Conservation (phyloP, 2,329 filamentous ascomycete species). For the Mycosphaerelloides madeirae region DNA sequence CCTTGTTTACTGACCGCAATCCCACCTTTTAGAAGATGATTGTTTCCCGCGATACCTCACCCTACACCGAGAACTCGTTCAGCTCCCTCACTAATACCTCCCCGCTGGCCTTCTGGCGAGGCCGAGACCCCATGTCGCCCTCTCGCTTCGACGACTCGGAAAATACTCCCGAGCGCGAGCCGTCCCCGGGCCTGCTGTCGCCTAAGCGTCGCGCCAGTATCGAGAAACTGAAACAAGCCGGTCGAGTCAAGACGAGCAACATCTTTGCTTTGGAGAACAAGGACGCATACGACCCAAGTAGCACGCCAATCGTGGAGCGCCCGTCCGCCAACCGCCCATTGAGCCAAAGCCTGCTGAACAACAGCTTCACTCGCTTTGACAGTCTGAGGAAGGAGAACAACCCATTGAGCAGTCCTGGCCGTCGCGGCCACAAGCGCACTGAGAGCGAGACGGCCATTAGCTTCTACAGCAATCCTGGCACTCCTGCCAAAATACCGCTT, state of each 20-base stretch:
- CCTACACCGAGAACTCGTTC: constrained; percentile 48
- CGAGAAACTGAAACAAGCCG: constrained; percentile 89
- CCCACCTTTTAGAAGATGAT: constrained; percentile 56
- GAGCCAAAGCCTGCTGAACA: constrained; percentile 61
- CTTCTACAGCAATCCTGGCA: constrained; percentile 49
- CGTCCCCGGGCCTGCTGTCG: constrained; percentile 58
- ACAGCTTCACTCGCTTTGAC: constrained; percentile 59
- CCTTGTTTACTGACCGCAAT: constrained; percentile 17
- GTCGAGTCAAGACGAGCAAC: constrained; percentile 95
- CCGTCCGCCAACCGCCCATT: constrained; percentile 61
- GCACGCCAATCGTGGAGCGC: constrained; percentile 72
- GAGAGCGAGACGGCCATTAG: constrained; percentile 60
- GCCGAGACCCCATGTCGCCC: constrained; percentile 62
- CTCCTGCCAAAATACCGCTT: constrained; percentile 24
- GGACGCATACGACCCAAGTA: constrained; percentile 83
- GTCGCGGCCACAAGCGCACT: constrained; percentile 36
- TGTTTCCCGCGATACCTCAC: constrained; percentile 71
- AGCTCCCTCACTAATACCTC: constrained; percentile 14
- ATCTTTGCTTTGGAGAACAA: constrained; percentile 92
- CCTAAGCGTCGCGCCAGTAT: constrained; percentile 77
- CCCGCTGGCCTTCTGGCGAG: constrained; percentile 87
- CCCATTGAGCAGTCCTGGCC: constrained; percentile 27
- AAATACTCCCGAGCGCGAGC: constrained; percentile 55
- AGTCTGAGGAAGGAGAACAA: constrained; percentile 39
- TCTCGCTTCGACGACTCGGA: constrained; percentile 60